Conservation (phyloP, 2,329 filamentous ascomycete species). For the Penicillium hordei region DNA sequence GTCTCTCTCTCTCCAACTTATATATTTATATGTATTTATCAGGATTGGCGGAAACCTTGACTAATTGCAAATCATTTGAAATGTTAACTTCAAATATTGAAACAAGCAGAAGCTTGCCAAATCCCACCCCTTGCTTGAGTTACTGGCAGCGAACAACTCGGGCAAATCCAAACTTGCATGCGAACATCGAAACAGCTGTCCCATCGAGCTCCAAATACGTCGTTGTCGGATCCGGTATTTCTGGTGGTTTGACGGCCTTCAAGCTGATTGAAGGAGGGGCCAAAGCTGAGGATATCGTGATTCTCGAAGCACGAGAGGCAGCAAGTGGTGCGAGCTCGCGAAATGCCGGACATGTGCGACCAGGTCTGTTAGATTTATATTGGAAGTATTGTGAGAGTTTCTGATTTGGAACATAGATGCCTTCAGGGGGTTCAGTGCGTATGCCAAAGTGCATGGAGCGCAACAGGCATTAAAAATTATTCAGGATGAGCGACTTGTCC, state of each 20-base stretch:
- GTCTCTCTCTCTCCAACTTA: not conserved
- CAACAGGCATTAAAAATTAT: conserved; percentile 51
- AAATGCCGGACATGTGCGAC: conserved; percentile 27
- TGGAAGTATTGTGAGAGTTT: not conserved
- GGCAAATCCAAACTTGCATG: conserved; percentile 17
- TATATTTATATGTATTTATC: not conserved
- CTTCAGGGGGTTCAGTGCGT: conserved; percentile 50
- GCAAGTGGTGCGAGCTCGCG: conserved; percentile 26
- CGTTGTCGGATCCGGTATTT: conserved; percentile 23
- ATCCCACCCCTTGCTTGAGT: conserved; percentile 32
- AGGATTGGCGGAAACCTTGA: not conserved
- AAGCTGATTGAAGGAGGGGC: conserved; percentile 20
- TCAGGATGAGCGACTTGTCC: conserved; percentile 45
- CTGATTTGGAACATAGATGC: conserved; percentile 34
- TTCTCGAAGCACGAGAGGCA: conserved; percentile 25
- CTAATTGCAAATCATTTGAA: not conserved
- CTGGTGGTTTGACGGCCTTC: conserved; percentile 21
- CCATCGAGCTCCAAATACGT: conserved; percentile 16
- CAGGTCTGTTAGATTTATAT: conserved; percentile 13
- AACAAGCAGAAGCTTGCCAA: conserved; percentile 25
- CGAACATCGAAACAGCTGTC: conserved; percentile 6
- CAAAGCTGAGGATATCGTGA: conserved; percentile 18
- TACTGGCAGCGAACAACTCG: conserved; percentile 34
- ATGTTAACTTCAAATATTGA: not conserved
- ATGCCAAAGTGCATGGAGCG: conserved; percentile 43